These are phyloP conservation scores for Dipteronia sinensis DNA, from an alignment of 345 rosid species.

Conservation along the genomic window DNA sequence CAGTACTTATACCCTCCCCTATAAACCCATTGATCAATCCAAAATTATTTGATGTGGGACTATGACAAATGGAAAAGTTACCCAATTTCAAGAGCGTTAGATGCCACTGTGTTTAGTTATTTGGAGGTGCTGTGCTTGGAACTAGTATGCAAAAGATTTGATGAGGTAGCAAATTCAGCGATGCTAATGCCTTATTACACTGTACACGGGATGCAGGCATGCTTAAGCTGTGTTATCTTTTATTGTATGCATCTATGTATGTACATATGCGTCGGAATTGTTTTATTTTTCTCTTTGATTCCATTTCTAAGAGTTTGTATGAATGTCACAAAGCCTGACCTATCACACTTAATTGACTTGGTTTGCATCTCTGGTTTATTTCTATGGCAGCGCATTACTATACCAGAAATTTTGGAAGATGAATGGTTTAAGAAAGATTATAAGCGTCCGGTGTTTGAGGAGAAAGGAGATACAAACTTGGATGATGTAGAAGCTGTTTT, in stretches of 20 bases:
- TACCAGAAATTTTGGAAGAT: constrained; percentile 79
- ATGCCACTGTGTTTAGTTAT: too few species aligned
- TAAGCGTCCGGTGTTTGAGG: constrained; percentile 80
- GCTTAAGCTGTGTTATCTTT: not conserved
- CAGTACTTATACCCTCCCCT: not conserved
- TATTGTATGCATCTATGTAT: not conserved
- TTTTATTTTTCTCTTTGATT: not conserved
- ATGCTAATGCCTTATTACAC: not conserved
- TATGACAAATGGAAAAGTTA: not conserved
- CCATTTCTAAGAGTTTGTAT: not conserved
- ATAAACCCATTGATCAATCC: not conserved
- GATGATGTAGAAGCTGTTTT: constrained; percentile 95
- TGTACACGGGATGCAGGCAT: not conserved
- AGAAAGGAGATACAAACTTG: constrained; percentile 64
- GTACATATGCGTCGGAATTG: too few species aligned
- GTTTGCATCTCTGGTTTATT: constrained; percentile 6
- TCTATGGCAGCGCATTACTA: constrained; percentile 71
- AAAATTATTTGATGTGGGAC: not conserved
- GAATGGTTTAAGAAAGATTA: constrained; percentile 91
- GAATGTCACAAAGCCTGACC: not conserved
- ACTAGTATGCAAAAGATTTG: not conserved
- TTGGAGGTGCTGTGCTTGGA: too few species aligned
- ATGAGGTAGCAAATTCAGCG: not conserved
- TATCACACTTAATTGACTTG: not conserved
- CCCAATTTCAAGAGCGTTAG: too few species aligned